Evolutionary conservation across 2,329 filamentous ascomycete genomes (phyloP).

Genomic region (Cadophora sp.): DNA sequence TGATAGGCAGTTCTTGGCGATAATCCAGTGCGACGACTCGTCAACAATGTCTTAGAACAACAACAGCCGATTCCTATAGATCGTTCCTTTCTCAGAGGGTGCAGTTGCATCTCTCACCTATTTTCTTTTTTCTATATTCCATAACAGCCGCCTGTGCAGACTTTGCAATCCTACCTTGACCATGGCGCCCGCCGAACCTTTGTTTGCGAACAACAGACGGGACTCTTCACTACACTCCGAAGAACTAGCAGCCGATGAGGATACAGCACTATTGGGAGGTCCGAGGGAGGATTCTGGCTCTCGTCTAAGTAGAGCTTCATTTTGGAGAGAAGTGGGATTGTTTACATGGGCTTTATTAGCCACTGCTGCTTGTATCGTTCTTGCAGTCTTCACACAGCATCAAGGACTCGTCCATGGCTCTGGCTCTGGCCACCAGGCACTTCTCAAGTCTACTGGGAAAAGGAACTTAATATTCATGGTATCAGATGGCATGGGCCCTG

Average conservation of each 20-base stretch:
- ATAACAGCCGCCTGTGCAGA: not conserved
- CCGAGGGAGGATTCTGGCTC: constrained; percentile 37
- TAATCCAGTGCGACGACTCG: not conserved
- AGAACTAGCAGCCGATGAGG: constrained; percentile 56
- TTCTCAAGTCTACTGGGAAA: constrained; percentile 63
- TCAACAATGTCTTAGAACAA: constrained; percentile 4
- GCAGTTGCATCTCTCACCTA: not conserved
- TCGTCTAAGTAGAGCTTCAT: constrained; percentile 52
- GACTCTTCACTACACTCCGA: constrained; percentile 62
- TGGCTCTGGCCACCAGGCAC: constrained; percentile 44
- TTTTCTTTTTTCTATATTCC: not conserved
- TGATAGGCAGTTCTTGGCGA: constrained; percentile 4
- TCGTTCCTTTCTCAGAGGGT: not conserved
- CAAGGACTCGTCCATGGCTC: constrained; percentile 73
- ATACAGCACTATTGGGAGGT: constrained; percentile 46
- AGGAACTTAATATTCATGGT: constrained; percentile 99
- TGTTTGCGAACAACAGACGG: constrained; percentile 48
- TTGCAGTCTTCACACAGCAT: constrained; percentile 82
- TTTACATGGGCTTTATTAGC: constrained; percentile 85
- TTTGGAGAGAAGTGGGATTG: constrained; percentile 76
- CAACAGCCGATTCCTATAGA: not conserved
- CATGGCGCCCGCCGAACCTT: constrained; percentile 39
- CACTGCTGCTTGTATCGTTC: constrained; percentile 77
- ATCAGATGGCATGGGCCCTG: constrained; percentile 97
- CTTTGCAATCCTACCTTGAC: not conserved